Percentiles rank a stretch among this genome's conserved stretches.
These are phyloP conservation scores for Colletotrichum aenigma DNA, from an alignment of 2,329 filamentous ascomycete species.

Conservation along the genomic window DNA sequence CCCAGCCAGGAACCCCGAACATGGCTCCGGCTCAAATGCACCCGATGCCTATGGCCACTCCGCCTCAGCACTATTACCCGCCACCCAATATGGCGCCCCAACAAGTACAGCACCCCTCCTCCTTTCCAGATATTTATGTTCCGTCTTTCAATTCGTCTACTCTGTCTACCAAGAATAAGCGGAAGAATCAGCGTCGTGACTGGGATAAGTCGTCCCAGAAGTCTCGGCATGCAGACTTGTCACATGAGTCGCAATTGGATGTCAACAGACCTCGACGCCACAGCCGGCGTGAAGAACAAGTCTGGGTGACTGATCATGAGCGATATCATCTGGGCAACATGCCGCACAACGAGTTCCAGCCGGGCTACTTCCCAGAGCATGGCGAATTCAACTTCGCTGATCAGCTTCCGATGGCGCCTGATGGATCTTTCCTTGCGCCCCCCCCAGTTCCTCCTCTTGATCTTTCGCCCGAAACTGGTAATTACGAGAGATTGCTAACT, in stretches of 20 bases:
- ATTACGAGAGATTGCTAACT: conserved; percentile 78
- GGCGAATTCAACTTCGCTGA: conserved; percentile 25
- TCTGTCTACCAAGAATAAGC: conserved; percentile 44
- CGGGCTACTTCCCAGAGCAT: neutral
- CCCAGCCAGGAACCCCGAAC: conserved; percentile 72
- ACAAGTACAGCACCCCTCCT: conserved; percentile 60
- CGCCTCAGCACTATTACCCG: conserved; percentile 66
- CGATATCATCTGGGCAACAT: neutral
- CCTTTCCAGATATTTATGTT: conserved; percentile 34
- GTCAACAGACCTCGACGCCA: conserved; percentile 41
- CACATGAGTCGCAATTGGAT: conserved; percentile 37
- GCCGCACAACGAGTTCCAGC: neutral
- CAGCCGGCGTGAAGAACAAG: conserved; percentile 49
- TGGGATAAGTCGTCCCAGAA: conserved; percentile 49
- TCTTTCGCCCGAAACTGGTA: conserved; percentile 70
- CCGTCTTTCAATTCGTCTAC: conserved; percentile 10
- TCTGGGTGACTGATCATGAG: conserved; percentile 27
- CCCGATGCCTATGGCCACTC: conserved; percentile 67
- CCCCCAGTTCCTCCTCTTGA: conserved; percentile 47
- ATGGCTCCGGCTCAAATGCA: conserved; percentile 64
- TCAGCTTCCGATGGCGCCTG: conserved; percentile 29
- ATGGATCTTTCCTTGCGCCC: neutral
- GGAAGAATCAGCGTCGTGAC: conserved; percentile 50
- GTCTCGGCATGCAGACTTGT: conserved; percentile 40
- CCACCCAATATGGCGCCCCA: conserved; percentile 59